Conservation (phyloP, 2,329 filamentous ascomycete genomes). For the Dendrostoma leiphaemia region DNA sequence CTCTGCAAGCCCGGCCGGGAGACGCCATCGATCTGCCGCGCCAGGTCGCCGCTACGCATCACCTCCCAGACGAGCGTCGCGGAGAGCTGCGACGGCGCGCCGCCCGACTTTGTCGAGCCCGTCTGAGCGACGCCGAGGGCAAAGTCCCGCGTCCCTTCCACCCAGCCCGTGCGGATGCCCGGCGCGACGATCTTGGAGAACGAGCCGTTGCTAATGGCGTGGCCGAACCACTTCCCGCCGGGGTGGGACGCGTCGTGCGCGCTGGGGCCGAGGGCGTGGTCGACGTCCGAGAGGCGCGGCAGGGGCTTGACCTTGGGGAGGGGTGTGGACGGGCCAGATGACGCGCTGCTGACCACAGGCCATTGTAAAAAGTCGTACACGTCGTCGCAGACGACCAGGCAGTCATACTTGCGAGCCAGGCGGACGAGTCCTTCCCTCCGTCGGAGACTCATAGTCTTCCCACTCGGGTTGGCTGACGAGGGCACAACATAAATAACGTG, state of each 20-base stretch:
- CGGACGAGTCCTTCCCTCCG: constrained; percentile 67
- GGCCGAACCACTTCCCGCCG: constrained; percentile 61
- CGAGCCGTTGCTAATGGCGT: constrained; percentile 80
- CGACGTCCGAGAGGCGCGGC: constrained; percentile 77
- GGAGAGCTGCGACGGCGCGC: constrained; percentile 51
- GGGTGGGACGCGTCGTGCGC: constrained; percentile 27
- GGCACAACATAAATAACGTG: constrained; percentile 88
- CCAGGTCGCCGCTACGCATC: constrained; percentile 41
- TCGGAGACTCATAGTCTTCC: constrained; percentile 71
- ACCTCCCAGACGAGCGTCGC: constrained; percentile 51
- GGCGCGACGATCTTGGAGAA: constrained; percentile 88
- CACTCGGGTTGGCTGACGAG: constrained; percentile 85
- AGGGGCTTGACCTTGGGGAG: constrained; percentile 49
- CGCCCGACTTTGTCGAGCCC: constrained; percentile 54
- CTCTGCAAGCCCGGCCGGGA: constrained; percentile 45
- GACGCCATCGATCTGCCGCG: constrained; percentile 39
- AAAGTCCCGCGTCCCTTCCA: constrained; percentile 64
- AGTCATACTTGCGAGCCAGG: constrained; percentile 77
- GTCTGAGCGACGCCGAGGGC: constrained; percentile 50
- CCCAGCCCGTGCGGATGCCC: constrained; percentile 84
- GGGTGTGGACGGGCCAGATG: constrained; percentile 25
- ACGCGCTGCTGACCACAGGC: constrained; percentile 39
- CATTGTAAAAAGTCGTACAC: constrained; percentile 94
- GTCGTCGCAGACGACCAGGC: constrained; percentile 83
- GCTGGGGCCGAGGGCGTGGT: constrained; percentile 61